Evolutionary conservation across 306 rosid species (phyloP), one percentile per base, ranked within the genome.

Genomic region (Citrullus mucosospermus): DNA sequence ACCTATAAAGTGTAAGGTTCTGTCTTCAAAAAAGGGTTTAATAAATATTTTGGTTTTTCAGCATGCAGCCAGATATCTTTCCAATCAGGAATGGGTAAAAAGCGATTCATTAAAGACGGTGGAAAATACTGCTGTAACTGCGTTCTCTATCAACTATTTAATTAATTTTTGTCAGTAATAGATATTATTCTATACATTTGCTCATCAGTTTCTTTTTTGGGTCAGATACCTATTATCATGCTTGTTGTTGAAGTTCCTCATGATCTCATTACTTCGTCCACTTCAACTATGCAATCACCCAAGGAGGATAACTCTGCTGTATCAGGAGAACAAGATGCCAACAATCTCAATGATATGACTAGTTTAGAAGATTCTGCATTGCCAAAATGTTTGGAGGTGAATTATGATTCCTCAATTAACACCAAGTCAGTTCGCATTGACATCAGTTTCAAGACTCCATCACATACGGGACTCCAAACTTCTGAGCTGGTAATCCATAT

Each of bases 1-100:
- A 3, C 36, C 36, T 32, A 32, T 32, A 32, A 32, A 32, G 36
- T 3, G 36, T 32, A 32, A 32, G 36, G 36, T 32, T 32, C 36
- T 32, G 36, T 32, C 36, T 32, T 2, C 36, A 32, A 32, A 2
- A 32, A 32, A 32, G 1, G 4, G 36, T 50, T 71, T 32, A 28
- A 73, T 17, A 30, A 51, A 53, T 25, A 73, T 73, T 65, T 83
- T 83, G 79, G 70, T 55, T 30, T 85, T 82, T 76, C 91, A 93
- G 98, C 98, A 93, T 88, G 98, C 98, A 57, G 98, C 98, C 70
- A 90, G 98, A 90, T 93, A 89, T 87, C 98, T 93, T 54, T 97
- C 90, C 81, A 91, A 93, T 81, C 98, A 93, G 84, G 98, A 93
- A 57, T 93, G 98, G 98, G 97, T 93, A 9, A 93, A 91, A 84